Evolutionary conservation across 768 basidiomycete genomes (phyloP), one percentile per base, ranked within the genome.

Genomic region (Cyclocybe cylindracea): DNA sequence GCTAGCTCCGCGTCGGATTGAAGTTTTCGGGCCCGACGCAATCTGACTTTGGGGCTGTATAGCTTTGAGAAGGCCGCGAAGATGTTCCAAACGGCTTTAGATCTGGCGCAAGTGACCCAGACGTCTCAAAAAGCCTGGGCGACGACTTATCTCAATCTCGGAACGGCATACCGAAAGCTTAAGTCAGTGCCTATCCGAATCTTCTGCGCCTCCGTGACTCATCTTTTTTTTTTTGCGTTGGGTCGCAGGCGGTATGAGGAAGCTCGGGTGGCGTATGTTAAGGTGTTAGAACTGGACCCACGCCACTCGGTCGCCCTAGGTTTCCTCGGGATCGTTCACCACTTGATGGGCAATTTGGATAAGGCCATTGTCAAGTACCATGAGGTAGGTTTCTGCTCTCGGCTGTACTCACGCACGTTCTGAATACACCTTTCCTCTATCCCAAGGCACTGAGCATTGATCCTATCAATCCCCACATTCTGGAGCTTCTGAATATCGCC

Each of bases 301-400:
- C 82, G 89, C 32, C 84, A 89, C 54, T 78, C 89, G 1, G 78
- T 84, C 9, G 94, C 93, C 2, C 82, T 94, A 46, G 87, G 89
- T 4, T 92, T 91, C 62, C 75, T 98, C 1, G 97, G 94, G n/a
- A 85, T 97, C 66, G 86, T 96, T 2, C 76, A 87, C 59, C 94
- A 97, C 58, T 74, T 91, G 13, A 71, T 85, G 56, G 84, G 82
- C 18, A 77, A 91, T 43, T 68, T 86, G 5, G 87, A 95, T 58
- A 79, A 80, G 10, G 91, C 96, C 2, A 94, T 99, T 58, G 72
- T 92, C 35, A 87, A 86, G 54, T 98, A 97, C 59, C 97, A 99
- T 65, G 91, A 95, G 75, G 95, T 94, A 48, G 36, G 84, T 52
- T 4, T 24, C 24, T 24, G 24, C 24, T 24, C 24, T 24, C 3